Base-by-base conservation (phyloP, 495 filamentous ascomycete genomes). In the Lepidopterella palustris region DNA sequence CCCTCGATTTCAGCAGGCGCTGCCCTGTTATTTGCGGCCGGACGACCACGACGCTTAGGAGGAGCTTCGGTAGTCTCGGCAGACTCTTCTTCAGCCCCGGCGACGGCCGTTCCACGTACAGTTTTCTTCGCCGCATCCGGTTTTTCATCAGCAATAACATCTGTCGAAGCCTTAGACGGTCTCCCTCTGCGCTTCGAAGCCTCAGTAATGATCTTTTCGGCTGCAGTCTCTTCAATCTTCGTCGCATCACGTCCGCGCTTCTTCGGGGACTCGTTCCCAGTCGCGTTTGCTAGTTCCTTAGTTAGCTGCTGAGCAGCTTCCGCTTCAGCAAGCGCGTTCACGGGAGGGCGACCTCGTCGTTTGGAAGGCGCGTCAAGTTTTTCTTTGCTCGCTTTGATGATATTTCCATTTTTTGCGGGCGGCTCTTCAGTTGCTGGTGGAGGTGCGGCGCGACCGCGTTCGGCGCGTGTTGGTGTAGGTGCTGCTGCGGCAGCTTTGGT, bases 21-120 rank as follows among this genome's bases (percentile, higher is more conserved):
- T 6, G 31, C 31, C n/a, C n/a, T 11, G 13, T 3, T 13, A 11
- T 11, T 18, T 3, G 35, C 9, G 13, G 35, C 35, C 13, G 47
- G 47, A 25, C 47, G 47, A 25, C 47, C 47, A 27, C 47, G 47
- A 50, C 47, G 47, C 47, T 50, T 50, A 6, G 47, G 47, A 25
- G 47, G 20, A 0, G 47, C 1, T 13, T 50, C 47, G 26, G 25
- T 24, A 26, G 18, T 35, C 31, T 35, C 15, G 6, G 31, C 31
- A 35, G 15, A 6, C 31, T 35, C 15, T 15, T 35, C 31, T 35
- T 35, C 31, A 35, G 31, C 15, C 6, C 15, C 31, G 6, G 15
- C 31, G n/a, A n/a, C n/a, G n/a, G n/a, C n/a, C n/a, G n/a, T n/a
- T n/a, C n/a, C n/a, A n/a, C n/a, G n/a, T n/a, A n/a, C n/a, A n/a